Evolutionary conservation across 2,329 filamentous ascomycete species (phyloP).

Genomic region (Epicoccum sorghinum): DNA sequence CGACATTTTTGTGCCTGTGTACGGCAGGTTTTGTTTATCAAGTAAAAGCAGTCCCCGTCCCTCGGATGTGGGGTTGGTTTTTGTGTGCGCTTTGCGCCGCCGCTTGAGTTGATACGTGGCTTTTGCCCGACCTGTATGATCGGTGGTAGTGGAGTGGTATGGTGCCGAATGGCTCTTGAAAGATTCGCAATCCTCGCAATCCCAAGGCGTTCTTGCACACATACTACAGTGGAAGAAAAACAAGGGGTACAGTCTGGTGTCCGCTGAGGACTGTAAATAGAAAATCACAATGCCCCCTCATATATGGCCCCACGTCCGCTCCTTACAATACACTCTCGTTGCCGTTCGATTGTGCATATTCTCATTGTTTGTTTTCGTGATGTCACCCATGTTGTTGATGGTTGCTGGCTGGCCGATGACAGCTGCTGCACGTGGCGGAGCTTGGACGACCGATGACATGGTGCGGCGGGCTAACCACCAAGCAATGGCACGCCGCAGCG

Average conservation of each 20-base stretch:
- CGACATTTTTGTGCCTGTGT: conserved; percentile 46
- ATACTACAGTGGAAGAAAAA: conserved; percentile 20
- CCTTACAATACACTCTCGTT: conserved; percentile 18
- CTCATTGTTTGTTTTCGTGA: background rate
- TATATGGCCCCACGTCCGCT: conserved; percentile 14
- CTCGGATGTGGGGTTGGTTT: conserved; percentile 49
- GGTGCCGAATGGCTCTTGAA: conserved; percentile 21
- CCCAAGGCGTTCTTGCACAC: conserved; percentile 7
- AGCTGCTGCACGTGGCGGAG: conserved; percentile 2
- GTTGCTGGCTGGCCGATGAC: too few relatives aligned
- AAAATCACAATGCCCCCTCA: conserved; percentile 34
- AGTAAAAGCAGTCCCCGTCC: conserved; percentile 47
- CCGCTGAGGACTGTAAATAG: conserved; percentile 33
- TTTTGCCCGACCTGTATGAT: conserved; percentile 35
- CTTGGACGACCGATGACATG: conserved; percentile 24
- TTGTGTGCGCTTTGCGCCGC: conserved; percentile 40
- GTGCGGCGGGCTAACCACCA: conserved; percentile 28
- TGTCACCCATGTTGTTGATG: too few relatives aligned
- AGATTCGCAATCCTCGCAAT: conserved; percentile 9
- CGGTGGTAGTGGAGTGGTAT: conserved; percentile 15
- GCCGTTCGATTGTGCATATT: background rate
- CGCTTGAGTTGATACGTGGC: conserved; percentile 43
- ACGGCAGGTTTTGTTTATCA: conserved; percentile 29
- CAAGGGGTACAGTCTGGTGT: conserved; percentile 25
- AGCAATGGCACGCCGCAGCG: conserved; percentile 12